Base-by-base conservation (phyloP, 73 alveolate genomes). In the Paramecium caudatum region DNA sequence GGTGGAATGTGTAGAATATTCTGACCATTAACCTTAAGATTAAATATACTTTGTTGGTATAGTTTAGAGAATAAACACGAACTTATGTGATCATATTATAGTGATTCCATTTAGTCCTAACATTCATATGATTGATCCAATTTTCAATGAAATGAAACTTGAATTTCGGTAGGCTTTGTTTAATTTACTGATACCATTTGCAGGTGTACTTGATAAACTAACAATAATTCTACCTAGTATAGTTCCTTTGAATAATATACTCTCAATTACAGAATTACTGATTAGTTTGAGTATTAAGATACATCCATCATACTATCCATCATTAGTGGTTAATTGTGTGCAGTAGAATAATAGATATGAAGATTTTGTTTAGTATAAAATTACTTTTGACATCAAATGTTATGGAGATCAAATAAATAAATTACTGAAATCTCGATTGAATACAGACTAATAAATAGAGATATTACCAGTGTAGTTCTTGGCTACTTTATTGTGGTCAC, bases 41-140 rank as follows among this genome's bases (percentile, higher is more conserved):
- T 37, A 55, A 55, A 23, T 55, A 55, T 55, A 55, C 30, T 55
- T 55, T 25, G 30, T 19, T 10, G 80, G 80, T 55, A 55, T 55
- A 10, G 23, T 55, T 21, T 10, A 55, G 30, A 21, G 12, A 27
- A 37, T 55, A 5, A 55, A 55, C 30, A 55, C 80, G 3, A 55
- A 55, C 46, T 27, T 55, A 12, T 55, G 80, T 55, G 80, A 55
- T 23, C 23, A 55, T 55, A 43, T 55, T 10, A 55, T 55, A 12
- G 45, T 55, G 19, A 55, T 55, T 19, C 80, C 80, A 55, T 55
- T 55, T 10, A 55, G 80, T 55, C 80, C 80, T 27, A 27, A 37
- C 41, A 27, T 55, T 3, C 23, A 10, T 9, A 55, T 55, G 0
- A 55, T 55, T 4, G 80, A 55, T 55, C 80, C 80, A 3, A 43